Evolutionary conservation across 805 yeast species (phyloP), one percentile per base, ranked within the genome.

Genomic region (Blastobotrys terrestris): DNA sequence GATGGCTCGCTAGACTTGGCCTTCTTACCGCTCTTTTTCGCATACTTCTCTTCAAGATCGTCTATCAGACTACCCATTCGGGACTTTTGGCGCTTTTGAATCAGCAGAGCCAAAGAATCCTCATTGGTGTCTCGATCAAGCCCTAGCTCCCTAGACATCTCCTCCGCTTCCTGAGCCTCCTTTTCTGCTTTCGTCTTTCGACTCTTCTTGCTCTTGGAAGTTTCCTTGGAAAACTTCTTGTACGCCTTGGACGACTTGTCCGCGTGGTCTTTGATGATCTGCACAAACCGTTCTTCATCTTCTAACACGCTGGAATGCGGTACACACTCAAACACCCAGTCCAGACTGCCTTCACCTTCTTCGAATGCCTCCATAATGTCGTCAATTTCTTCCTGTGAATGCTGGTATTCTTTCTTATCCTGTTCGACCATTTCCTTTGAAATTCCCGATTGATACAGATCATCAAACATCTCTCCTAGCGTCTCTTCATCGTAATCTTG

Each of bases 231-330:
- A 76, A 81, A 86, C 55, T 78, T 70, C 47, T 71, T 67, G 15
- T 71, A 68, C 5, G 63, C 50, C 16, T 71, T 71, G 3, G 68
- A 69, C 1, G 71, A 69, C 1, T 69, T 68, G 3, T 64, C 65
- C 14, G 78, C 67, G 42, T 81, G 70, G 13, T 71, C 70, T 31
- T 74, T 70, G 26, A 88, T 77, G 1, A 82, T 73, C 1, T 64
- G 65, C 52, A 76, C 78, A 44, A 86, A 74, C 40, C 96, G 74
- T 31, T 67, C 68, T 60, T 87, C 95, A 59, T 84, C 89, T 0
- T 64, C 71, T 39, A 73, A 76, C 44, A 84, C 75, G 56, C 85
- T 90, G 50, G 86, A 74, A 67, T 90, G 96, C 7, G 94, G 85
- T 2, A 90, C 83, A 35, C 75, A 73, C 64, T 88, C 95, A 63